Evolutionary conservation across 2,329 filamentous ascomycete genomes (phyloP).

Genomic region (Ophiobolus disseminans): DNA sequence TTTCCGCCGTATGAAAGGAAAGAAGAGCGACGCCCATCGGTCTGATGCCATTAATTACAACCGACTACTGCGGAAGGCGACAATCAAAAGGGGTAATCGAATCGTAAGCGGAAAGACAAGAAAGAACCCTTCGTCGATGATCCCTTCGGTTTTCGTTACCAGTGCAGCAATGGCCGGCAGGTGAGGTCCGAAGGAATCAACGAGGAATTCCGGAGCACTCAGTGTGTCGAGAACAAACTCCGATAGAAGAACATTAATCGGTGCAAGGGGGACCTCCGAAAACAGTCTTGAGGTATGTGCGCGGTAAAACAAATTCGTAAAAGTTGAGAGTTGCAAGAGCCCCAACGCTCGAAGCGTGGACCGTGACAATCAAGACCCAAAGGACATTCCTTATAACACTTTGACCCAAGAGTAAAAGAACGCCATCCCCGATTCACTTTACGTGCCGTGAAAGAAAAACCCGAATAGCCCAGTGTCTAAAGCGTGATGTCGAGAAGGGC

Average conservation of each 20-base stretch:
- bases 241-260: constrained; percentile 41
- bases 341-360: constrained; percentile 20
- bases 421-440: constrained; percentile 46
- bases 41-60: constrained; percentile 51
- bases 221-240: constrained; percentile 25
- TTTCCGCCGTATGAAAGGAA: constrained; percentile 32
- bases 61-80: constrained; percentile 35
- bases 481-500: constrained; percentile 31
- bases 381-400: constrained; percentile 31
- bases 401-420: constrained; percentile 32
- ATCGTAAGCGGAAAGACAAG: constrained; percentile 34
- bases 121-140: constrained; percentile 15
- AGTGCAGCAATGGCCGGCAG: background rate
- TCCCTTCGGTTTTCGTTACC: background rate
- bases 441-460: constrained; percentile 37
- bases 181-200: background rate
- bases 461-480: constrained; percentile 43
- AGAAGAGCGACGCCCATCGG: constrained; percentile 36
- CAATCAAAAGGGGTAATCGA: constrained; percentile 31
- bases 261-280: constrained; percentile 30
- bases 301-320: constrained; percentile 38
- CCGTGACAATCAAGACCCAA: constrained; percentile 13
- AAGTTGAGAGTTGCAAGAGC: constrained; percentile 18
- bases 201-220: constrained; percentile 21
- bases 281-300: constrained; percentile 36